These are phyloP conservation scores for Penicillium robsamsonii DNA, from an alignment of 495 filamentous ascomycete species.

Conservation along the genomic window DNA sequence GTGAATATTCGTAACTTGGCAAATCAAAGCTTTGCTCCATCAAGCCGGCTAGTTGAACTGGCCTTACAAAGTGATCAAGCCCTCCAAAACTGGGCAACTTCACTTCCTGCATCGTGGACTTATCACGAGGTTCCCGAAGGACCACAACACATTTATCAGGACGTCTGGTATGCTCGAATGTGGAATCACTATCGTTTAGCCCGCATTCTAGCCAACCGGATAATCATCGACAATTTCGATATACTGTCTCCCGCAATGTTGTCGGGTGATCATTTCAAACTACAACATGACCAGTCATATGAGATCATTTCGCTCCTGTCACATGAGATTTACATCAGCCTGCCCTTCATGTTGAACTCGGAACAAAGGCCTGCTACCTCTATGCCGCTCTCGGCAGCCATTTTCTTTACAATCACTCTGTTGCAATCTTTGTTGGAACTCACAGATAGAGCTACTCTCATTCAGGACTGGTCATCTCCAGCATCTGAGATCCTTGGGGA, in stretches of 20 bases:
- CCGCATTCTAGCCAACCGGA: background rate
- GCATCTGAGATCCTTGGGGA: background rate
- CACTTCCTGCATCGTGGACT: background rate
- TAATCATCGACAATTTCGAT: background rate
- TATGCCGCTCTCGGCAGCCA: background rate
- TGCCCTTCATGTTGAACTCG: background rate
- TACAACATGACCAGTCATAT: background rate
- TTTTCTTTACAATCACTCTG: background rate
- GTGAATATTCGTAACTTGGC: background rate
- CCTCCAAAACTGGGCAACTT: background rate
- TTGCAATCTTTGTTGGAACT: background rate
- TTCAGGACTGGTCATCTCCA: background rate
- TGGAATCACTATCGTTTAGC: slow-evolving; percentile 1
- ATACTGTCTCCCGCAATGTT: background rate
- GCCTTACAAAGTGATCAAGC: background rate
- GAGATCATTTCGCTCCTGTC: background rate
- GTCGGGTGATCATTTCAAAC: background rate
- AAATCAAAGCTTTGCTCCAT: background rate
- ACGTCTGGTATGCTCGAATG: background rate
- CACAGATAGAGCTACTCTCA: background rate
- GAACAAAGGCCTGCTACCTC: background rate
- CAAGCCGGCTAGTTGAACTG: background rate
- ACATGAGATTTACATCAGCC: background rate
- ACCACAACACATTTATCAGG: background rate
- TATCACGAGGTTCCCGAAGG: background rate